Conservation (phyloP, 2,329 filamentous ascomycete species). For the Aspergillus spinulosporus region DNA sequence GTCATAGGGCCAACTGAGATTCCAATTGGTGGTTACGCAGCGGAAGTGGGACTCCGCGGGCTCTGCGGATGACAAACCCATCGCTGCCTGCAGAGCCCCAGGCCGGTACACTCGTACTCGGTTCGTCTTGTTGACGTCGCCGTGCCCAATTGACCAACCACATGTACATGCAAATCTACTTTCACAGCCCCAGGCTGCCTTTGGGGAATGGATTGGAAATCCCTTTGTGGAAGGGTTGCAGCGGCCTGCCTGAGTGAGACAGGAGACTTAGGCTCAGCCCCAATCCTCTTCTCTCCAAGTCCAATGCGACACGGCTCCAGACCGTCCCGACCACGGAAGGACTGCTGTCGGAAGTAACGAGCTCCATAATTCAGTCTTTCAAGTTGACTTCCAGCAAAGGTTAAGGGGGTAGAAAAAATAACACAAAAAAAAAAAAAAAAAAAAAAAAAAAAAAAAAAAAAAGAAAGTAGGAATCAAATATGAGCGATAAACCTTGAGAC, state of each 20-base stretch:
- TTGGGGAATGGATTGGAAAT: conserved; percentile 7
- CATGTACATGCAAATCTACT: neutral
- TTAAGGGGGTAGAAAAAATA: neutral
- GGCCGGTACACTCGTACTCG: conserved; percentile 15
- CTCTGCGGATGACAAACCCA: conserved; percentile 3
- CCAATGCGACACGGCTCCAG: neutral
- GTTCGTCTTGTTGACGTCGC: conserved; percentile 4
- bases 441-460: neutral
- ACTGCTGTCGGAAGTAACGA: neutral
- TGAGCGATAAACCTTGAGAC: neutral
- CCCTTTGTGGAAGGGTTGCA: neutral
- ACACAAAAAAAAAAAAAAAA: neutral
- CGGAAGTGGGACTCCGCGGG: conserved; percentile 3
- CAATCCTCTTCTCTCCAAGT: neutral
- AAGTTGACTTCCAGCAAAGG: neutral
- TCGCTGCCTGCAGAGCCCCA: conserved; percentile 1
- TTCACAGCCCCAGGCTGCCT: conserved; percentile 15
- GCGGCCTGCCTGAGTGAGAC: neutral
- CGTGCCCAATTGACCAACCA: conserved; percentile 16
- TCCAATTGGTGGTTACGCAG: conserved; percentile 29
- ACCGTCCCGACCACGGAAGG: neutral
- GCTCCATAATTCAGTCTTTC: conserved; percentile 1
- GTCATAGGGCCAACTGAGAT: conserved; percentile 27
- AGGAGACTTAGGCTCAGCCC: conserved; percentile 13
- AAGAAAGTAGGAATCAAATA: neutral